Percentiles rank a stretch among this genome's conserved stretches.
Evolutionary conservation across 805 yeast species (phyloP).

Genomic region (Geotrichum ghanense): DNA sequence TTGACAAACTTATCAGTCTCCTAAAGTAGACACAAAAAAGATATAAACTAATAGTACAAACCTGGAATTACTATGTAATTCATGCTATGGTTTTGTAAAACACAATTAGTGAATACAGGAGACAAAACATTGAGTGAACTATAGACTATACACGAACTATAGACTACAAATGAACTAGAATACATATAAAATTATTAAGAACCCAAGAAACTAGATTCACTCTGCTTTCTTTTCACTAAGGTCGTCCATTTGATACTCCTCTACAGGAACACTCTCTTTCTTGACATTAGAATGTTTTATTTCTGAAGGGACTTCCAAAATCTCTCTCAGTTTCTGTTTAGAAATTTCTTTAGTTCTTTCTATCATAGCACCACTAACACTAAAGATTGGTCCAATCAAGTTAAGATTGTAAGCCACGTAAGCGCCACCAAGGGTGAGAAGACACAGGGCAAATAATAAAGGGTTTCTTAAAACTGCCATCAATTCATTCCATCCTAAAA

Average conservation of each 20-base stretch:
- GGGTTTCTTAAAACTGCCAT: conserved; percentile 83
- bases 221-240: conserved; percentile 15
- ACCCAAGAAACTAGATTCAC: too few species aligned
- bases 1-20: too few species aligned
- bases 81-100: too few species aligned
- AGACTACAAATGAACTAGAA: too few species aligned
- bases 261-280: conserved; percentile 11
- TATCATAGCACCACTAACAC: conserved; percentile 44
- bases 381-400: conserved; percentile 63
- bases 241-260: conserved; percentile 26
- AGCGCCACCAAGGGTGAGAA: conserved; percentile 46
- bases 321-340: conserved; percentile 48
- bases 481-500: conserved; percentile 93
- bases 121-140: too few species aligned
- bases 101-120: too few species aligned
- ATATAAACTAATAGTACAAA: too few species aligned
- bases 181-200: too few species aligned
- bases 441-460: conserved; percentile 45
- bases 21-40: too few species aligned
- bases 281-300: conserved; percentile 8
- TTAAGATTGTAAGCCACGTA: conserved; percentile 62
- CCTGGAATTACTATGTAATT: too few species aligned
- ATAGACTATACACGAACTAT: too few species aligned
- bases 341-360: conserved; percentile 46
- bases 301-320: conserved; percentile 39